Evolutionary conservation across 768 basidiomycete genomes (phyloP).

Genomic region (Fomitopsis pulvina): DNA sequence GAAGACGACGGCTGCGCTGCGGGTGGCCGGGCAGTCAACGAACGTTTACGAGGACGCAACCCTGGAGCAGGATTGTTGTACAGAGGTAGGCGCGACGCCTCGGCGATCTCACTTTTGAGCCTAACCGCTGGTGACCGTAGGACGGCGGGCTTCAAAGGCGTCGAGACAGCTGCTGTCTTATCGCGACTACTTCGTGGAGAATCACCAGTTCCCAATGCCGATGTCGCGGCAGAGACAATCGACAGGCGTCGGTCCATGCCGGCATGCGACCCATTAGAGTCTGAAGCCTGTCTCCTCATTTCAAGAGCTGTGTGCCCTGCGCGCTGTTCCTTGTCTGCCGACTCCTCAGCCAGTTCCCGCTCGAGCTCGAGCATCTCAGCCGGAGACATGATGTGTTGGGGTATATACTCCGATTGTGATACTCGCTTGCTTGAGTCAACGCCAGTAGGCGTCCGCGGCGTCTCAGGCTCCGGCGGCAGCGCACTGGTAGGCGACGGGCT

Average conservation of each 20-base stretch:
- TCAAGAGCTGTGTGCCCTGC: slow-evolving; percentile 17
- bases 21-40: slow-evolving; percentile 26
- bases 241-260: slow-evolving; percentile 18
- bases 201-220: slow-evolving; percentile 13
- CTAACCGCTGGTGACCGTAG: slow-evolving; percentile 1
- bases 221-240: slow-evolving; percentile 14
- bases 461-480: background rate
- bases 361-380: slow-evolving; percentile 59
- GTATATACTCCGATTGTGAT: slow-evolving; percentile 42
- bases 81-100: slow-evolving; percentile 8
- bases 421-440: slow-evolving; percentile 11
- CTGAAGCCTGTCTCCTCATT: slow-evolving; percentile 7
- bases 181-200: background rate
- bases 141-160: slow-evolving; percentile 2
- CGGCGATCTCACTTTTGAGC: background rate
- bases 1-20: slow-evolving; percentile 26
- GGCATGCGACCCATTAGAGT: background rate
- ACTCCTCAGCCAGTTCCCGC: slow-evolving; percentile 35
- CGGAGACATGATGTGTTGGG: slow-evolving; percentile 62
- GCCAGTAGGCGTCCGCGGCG: background rate
- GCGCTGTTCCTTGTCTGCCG: slow-evolving; percentile 6
- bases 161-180: background rate
- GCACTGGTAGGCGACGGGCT: background rate
- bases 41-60: slow-evolving; percentile 4
- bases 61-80: slow-evolving; percentile 11